Base-by-base conservation (phyloP, 495 filamentous ascomycete species). In the Chlorociboria aeruginascens region DNA sequence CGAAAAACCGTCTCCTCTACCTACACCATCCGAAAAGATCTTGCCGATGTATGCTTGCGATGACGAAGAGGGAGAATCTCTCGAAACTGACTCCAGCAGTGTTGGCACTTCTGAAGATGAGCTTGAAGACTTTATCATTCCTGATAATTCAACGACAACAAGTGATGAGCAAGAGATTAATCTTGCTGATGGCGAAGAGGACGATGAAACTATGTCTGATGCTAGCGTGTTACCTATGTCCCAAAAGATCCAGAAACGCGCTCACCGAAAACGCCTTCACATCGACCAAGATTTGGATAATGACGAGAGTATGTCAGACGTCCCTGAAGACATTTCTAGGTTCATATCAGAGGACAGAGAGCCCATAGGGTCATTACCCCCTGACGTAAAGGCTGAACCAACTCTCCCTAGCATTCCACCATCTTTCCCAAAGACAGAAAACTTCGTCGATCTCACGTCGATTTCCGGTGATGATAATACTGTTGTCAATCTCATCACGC, bases 121-220 rank as follows among this genome's bases (percentile, higher is more conserved):
- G 32, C 49, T 63, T 10, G 61, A 61, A 17, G 61, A 66, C 48
- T 56, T 56, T 33, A 50, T 60, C n/a, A 49, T 56, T 42, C 68
- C 68, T 4, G 73, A 70, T n/a, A 57, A 76, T 11, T 63, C 68
- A 35, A 67, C 72, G 28, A 56, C 69, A 37, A 52, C 66, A 41
- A 61, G 66, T 30, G 68, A 73, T 32, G 58, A 69, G 13, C 20
- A 17, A 1, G 45, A 50, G 28, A 47, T 60, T 8, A 45, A 59
- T 34, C 46, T 55, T 36, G 51, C 48, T 7, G 51, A 50, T 43
- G 39, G 33, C 4, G 50, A 54, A 28, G 37, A 43, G 9, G 45
- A 40, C n/a, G 44, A 53, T 11, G 40, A 69, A 11, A 38, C 42
- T 44, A 17, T 47, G 2, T 42, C 49, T 29, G 52, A 62, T 25